Evolutionary conservation across 2,329 filamentous ascomycete genomes (phyloP).

Genomic region (Cryphonectria naterciae): DNA sequence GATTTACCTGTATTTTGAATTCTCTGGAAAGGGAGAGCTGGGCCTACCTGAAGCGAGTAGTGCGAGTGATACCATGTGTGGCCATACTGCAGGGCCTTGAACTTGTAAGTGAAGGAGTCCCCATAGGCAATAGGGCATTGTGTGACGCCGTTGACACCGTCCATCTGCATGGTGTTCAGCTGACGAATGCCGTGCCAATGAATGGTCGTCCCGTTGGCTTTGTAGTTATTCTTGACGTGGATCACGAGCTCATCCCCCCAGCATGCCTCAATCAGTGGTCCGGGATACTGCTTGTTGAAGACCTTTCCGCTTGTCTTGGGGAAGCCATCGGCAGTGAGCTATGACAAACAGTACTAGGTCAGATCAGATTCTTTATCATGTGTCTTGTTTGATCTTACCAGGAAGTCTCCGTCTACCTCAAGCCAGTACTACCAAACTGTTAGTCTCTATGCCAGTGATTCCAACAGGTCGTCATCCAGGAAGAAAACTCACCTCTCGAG

Average conservation of each 20-base stretch:
- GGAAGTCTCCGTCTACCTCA: slow-evolving; percentile 25
- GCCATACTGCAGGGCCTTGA: slow-evolving; percentile 42
- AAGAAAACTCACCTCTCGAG: slow-evolving; percentile 15
- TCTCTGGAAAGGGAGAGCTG: slow-evolving; percentile 27
- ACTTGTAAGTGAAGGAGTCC: slow-evolving; percentile 42
- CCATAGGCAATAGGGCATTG: slow-evolving; percentile 61
- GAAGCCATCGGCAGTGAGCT: slow-evolving; percentile 27
- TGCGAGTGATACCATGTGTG: slow-evolving; percentile 46
- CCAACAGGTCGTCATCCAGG: neutral
- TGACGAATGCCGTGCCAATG: slow-evolving; percentile 44
- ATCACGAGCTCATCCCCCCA: slow-evolving; percentile 38
- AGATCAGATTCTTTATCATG: neutral
- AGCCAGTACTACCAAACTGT: slow-evolving; percentile 20
- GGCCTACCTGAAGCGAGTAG: slow-evolving; percentile 43
- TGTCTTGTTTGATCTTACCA: slow-evolving; percentile 1
- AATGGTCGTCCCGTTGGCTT: slow-evolving; percentile 37
- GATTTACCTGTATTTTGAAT: slow-evolving; percentile 19
- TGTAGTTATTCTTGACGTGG: slow-evolving; percentile 35
- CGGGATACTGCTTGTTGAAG: slow-evolving; percentile 36
- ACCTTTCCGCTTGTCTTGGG: slow-evolving; percentile 27
- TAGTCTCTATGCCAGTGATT: neutral
- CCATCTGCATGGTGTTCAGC: slow-evolving; percentile 37
- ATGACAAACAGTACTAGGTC: neutral
- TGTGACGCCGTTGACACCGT: slow-evolving; percentile 41
- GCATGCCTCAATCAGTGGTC: slow-evolving; percentile 36